Percentiles rank a stretch among this genome's conserved stretches.
Conservation (phyloP, 1,284 basidiomycete genomes). For the Thelephora terrestris region DNA sequence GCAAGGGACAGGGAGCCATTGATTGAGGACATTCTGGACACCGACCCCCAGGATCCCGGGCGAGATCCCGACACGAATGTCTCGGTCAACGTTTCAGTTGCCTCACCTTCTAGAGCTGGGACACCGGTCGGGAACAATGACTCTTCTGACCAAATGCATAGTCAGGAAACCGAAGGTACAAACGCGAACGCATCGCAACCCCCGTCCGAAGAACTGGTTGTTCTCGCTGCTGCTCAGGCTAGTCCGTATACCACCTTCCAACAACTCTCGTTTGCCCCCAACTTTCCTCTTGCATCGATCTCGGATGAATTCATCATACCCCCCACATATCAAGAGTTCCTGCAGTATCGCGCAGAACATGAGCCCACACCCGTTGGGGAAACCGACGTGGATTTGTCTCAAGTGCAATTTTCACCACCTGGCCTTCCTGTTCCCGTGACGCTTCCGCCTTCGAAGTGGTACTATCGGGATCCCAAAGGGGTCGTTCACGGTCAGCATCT, state of each 20-base stretch:
- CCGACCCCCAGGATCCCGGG: constrained; percentile 35
- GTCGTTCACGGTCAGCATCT: constrained; percentile 55
- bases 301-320: constrained; percentile 84
- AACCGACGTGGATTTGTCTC: constrained; percentile 36
- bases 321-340: constrained; percentile 71
- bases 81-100: constrained; percentile 50
- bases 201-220: constrained; percentile 52
- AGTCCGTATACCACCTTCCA: constrained; percentile 85
- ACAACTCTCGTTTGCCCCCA: constrained; percentile 72
- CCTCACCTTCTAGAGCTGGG: constrained; percentile 17
- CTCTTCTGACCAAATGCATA: constrained; percentile 7
- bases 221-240: constrained; percentile 56
- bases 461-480: constrained; percentile 70
- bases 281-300: constrained; percentile 75
- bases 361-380: constrained; percentile 43
- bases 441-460: constrained; percentile 62
- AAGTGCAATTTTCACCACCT: constrained; percentile 65
- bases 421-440: constrained; percentile 62
- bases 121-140: constrained; percentile 1
- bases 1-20: constrained; percentile 47
- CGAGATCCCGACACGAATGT: constrained; percentile 53
- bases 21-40: constrained; percentile 33
- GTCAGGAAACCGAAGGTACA: not conserved
- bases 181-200: not conserved
- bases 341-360: constrained; percentile 53